Evolutionary conservation across 148 eudicot genomes (phyloP).

Genomic region (Rhododendron simsii): DNA sequence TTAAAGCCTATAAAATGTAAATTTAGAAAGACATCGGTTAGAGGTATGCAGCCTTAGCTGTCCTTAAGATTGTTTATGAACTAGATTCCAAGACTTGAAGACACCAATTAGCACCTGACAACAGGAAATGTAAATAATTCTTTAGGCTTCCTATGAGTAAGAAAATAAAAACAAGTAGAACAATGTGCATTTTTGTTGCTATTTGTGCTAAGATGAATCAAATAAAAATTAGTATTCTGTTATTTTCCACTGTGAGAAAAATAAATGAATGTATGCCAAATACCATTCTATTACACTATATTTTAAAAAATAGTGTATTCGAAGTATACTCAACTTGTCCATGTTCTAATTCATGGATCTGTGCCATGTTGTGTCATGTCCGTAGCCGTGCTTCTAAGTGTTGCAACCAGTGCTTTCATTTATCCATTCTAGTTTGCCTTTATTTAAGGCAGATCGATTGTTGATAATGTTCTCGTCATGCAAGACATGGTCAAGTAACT

Average conservation of each 20-base stretch:
- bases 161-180: background rate
- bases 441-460: background rate
- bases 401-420: background rate
- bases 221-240: background rate
- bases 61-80: background rate
- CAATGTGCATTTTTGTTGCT: background rate
- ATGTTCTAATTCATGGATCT: background rate
- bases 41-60: background rate
- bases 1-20: constrained; percentile 56
- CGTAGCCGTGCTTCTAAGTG: background rate
- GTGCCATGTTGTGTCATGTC: background rate
- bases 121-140: background rate
- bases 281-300: background rate
- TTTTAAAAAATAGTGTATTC: background rate
- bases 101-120: background rate
- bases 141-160: background rate
- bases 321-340: too few relatives aligned
- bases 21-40: background rate
- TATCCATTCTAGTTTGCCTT: background rate
- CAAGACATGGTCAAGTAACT: background rate
- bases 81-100: constrained; percentile 5
- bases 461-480: background rate
- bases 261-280: background rate
- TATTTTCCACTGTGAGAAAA: too few relatives aligned
- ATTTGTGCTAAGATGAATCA: background rate